Percentiles rank a stretch among this genome's conserved stretches.
These are phyloP conservation scores for Malus hybrid DNA, from an alignment of 331 rosid species.

Conservation along the genomic window DNA sequence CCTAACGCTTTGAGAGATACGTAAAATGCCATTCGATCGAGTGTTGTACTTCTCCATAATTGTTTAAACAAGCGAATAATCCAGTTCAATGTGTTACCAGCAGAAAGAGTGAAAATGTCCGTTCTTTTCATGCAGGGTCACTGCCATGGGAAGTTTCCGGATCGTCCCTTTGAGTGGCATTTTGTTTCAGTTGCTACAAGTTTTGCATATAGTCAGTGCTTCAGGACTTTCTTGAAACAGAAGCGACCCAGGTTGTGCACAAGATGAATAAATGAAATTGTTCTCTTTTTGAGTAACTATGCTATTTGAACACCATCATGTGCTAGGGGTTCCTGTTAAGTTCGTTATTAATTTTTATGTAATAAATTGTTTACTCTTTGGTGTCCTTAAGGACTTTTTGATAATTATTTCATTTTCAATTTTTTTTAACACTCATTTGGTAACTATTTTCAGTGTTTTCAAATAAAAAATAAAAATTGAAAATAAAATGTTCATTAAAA, in stretches of 20 bases:
- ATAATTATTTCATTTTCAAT: too few species aligned
- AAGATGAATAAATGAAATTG: not conserved
- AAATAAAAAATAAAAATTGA: too few species aligned
- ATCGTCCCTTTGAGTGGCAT: not conserved
- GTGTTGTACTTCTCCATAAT: not conserved
- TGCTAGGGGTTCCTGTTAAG: not conserved
- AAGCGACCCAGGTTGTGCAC: not conserved
- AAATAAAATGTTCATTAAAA: too few species aligned
- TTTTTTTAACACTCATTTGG: too few species aligned
- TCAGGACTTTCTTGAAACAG: not conserved
- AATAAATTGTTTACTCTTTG: too few species aligned
- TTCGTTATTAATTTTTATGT: too few species aligned
- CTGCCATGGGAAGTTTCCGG: not conserved
- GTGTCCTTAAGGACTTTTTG: rapidly evolving
- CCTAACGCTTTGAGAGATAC: not conserved
- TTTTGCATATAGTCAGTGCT: not conserved
- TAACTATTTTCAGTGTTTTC: too few species aligned
- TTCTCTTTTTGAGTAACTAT: not conserved
- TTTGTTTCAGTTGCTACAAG: not conserved
- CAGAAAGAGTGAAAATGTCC: slow-evolving; percentile 9
- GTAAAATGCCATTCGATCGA: not conserved
- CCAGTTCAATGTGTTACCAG: not conserved
- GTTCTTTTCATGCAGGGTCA: slow-evolving; percentile 4
- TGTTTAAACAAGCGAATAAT: not conserved
- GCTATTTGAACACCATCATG: not conserved